Base-by-base conservation (phyloP, 768 basidiomycete genomes). In the Cytidiella melzeri region DNA sequence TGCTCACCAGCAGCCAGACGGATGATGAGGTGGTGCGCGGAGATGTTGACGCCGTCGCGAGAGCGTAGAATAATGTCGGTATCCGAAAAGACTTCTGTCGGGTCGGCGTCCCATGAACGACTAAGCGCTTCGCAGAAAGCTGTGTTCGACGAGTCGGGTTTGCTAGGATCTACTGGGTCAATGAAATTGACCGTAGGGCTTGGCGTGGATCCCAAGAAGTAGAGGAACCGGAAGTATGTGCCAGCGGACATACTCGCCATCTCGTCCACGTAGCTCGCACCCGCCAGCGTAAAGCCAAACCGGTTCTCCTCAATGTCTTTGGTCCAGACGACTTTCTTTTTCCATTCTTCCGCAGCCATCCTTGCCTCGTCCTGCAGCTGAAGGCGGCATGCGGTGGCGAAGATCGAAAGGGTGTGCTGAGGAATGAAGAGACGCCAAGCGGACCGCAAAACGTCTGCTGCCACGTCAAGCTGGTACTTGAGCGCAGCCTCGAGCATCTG, bases 71-170 rank as follows among this genome's bases (percentile, higher is more conserved):
- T 19, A 12, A 48, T 12, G 23, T 41, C 26, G 24, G 40, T 27
- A 5, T n/a, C 19, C n/a, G n/a, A n/a, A n/a, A n/a, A n/a, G 24
- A 4, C 25, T 1, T 4, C 30, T 34, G 30, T 7, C 9, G 15
- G 30, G 15, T n/a, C n/a, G n/a, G n/a, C n/a, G n/a, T n/a, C n/a
- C n/a, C n/a, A n/a, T n/a, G 30, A 19, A 76, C 38, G 1, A 73
- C 75, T 1, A 70, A 73, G 0, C 73, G 52, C 4, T 73, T 74
- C 52, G 9, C 19, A 70, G 54, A 0, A 69, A 67, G 12, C n/a
- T n/a, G n/a, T n/a, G 50, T 52, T n/a, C 27, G 41, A 1, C 63
- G n/a, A n/a, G n/a, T n/a, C n/a, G n/a, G n/a, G n/a, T n/a, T n/a
- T n/a, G n/a, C n/a, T n/a, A n/a, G n/a, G n/a, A n/a, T n/a, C n/a